Base-by-base conservation (phyloP, 2,329 filamentous ascomycete genomes). In the Macrophomina pseudophaseolina region DNA sequence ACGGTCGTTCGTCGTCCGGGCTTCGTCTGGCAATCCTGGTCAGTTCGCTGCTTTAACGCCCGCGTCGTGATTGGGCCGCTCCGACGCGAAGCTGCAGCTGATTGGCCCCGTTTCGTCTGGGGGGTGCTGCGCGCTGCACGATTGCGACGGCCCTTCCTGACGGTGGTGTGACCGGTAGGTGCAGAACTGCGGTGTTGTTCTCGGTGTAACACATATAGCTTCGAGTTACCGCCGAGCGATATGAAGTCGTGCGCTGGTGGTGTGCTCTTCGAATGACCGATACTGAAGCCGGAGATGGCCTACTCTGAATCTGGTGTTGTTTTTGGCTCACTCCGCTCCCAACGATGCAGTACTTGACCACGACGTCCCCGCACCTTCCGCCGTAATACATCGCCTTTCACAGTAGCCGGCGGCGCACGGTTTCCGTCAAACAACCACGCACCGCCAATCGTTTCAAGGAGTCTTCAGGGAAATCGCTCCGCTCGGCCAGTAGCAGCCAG, bases 191-290 rank as follows among this genome's bases (percentile, higher is more conserved):
- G 30, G 30, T 62, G 42, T 48, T 42, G 44, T 62, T 40, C 58
- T 49, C 58, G 42, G 44, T 62, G 58, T 62, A 62, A 62, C 58
- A 62, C 58, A 62, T 62, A 62, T 62, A 62, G 58, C 30, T 48
- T 62, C n/a, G 58, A 62, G 32, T n/a, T 35, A 9, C 42, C 42
- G n/a, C 32, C 42, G 56, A 23, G 40, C 40, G 8, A 48, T 32
- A 46, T 48, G 23, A 48, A 16, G 33, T 62, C 58, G 58, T 35
- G 42, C 58, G 58, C 44, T 38, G 58, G 58, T 62, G 58, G 58
- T 62, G 58, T 62, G 58, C 58, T 62, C 44, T 62, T 62, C 58
- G 58, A 38, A 62, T 38, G 58, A 62, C 30, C 58, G 7, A 18
- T 48, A 2, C n/a, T 18, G 38, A 58, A 44, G 38, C 23, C 28